Percentiles rank a stretch among this genome's conserved stretches.
phyloP scores from a whole-genome alignment of 2,329 filamentous ascomycete species.

The Alternaria sp. region DNA sequence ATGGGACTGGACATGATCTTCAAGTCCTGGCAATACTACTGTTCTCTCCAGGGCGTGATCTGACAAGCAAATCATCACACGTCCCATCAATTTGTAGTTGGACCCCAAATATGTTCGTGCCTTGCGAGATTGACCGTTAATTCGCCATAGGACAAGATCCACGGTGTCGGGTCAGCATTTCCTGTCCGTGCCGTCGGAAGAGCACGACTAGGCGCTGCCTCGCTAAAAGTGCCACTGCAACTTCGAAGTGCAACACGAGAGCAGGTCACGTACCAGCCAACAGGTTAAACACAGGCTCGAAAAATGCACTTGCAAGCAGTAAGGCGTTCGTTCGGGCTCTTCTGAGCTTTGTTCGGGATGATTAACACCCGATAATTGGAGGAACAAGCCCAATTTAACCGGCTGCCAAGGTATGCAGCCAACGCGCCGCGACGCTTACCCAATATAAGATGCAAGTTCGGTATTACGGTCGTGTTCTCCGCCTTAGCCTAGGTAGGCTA shows the following conservation, averaged over 20 bases:
- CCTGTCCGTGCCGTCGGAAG: not conserved
- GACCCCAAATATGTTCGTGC: not conserved
- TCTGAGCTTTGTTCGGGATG: constrained; percentile 20
- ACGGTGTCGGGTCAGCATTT: not conserved
- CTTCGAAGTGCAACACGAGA: constrained; percentile 20
- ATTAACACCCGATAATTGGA: constrained; percentile 26
- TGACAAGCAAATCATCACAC: not conserved
- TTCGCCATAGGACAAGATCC: not conserved
- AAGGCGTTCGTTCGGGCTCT: constrained; percentile 10
- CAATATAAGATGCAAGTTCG: constrained; percentile 28
- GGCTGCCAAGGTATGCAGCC: constrained; percentile 27
- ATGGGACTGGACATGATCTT: not conserved
- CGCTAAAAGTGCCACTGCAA: constrained; percentile 7
- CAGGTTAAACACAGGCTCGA: constrained; percentile 15
- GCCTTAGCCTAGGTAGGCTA: constrained; percentile 22
- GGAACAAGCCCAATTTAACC: constrained; percentile 30
- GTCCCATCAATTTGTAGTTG: not conserved
- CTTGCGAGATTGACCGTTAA: not conserved
- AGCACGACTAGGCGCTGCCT: not conserved
- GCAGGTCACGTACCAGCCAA: constrained; percentile 3
- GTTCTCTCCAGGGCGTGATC: not conserved
- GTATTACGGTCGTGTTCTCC: constrained; percentile 34
- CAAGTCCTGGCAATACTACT: not conserved
- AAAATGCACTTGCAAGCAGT: constrained; percentile 1
- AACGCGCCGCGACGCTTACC: constrained; percentile 32